Conservation (phyloP, 1,139 yeast species). For the Taphrina deformans region DNA sequence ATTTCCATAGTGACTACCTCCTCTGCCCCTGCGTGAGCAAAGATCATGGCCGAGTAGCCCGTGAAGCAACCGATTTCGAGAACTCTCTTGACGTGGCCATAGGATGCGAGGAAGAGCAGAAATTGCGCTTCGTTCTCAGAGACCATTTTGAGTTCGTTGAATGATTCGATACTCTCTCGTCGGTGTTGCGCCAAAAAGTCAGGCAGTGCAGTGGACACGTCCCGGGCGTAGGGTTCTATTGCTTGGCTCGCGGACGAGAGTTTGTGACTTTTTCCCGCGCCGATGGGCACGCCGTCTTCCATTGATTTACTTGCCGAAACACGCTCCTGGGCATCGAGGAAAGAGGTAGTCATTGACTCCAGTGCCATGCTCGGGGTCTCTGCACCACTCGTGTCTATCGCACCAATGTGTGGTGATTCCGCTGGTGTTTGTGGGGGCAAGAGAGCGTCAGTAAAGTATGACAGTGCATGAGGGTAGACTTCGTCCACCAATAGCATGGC, state of each 20-base stretch:
- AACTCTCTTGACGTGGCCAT: background rate
- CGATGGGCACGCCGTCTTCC: background rate
- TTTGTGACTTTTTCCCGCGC: conserved; percentile 5
- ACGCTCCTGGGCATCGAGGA: conserved; percentile 17
- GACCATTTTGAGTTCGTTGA: conserved; percentile 23
- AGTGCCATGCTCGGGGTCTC: conserved; percentile 10
- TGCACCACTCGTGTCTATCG: background rate
- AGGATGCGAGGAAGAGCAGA: background rate
- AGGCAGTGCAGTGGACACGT: background rate
- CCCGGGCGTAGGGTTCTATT: conserved; percentile 19
- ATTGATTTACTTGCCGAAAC: background rate
- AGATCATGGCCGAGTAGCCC: conserved; percentile 26
- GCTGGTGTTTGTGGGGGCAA: conserved; percentile 24
- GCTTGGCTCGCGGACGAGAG: background rate
- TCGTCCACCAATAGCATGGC: conserved; percentile 28
- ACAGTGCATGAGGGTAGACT: conserved; percentile 28
- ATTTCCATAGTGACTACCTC: conserved; percentile 18
- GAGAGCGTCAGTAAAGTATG: conserved; percentile 29
- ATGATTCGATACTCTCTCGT: conserved; percentile 15
- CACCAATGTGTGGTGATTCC: background rate
- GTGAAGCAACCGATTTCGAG: conserved; percentile 31
- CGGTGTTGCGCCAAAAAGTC: conserved; percentile 2
- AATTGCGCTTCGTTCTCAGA: conserved; percentile 25
- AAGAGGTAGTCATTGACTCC: conserved; percentile 29
- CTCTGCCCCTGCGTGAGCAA: conserved; percentile 26